Conservation (phyloP, 176 grass and related monocot genomes). For the Oryza brachyantha region DNA sequence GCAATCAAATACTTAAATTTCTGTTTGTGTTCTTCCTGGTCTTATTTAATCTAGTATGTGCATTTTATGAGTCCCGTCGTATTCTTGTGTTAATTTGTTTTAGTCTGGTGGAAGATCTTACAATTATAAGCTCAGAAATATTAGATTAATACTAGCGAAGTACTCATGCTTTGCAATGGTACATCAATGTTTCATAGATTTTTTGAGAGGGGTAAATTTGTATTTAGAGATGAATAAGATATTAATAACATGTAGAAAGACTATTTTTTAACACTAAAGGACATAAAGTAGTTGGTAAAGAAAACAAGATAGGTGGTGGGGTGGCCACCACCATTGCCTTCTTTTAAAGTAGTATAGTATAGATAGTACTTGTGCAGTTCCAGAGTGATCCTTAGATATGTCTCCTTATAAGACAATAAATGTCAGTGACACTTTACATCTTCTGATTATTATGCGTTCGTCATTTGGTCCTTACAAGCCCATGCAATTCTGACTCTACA, state of each 20-base stretch:
- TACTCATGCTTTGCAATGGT: too few species aligned
- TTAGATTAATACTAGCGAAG: too few species aligned
- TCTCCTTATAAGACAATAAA: background rate
- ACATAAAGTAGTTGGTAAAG: too few species aligned
- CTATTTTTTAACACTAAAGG: too few species aligned
- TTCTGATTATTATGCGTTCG: background rate
- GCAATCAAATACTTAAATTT: background rate
- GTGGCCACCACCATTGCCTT: too few species aligned
- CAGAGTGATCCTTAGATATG: conserved; percentile 1
- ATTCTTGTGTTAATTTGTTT: background rate
- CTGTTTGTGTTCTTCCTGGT: conserved; percentile 1
- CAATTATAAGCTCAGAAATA: background rate
- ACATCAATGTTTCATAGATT: too few species aligned
- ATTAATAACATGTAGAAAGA: too few species aligned
- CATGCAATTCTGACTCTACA: background rate
- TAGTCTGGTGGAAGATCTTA: background rate
- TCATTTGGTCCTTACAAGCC: background rate
- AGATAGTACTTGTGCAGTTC: background rate
- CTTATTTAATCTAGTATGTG: background rate
- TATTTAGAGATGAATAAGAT: too few species aligned
- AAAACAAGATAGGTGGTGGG: too few species aligned
- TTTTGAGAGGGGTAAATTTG: too few species aligned
- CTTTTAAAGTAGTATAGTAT: too few species aligned
- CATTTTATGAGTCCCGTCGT: background rate
- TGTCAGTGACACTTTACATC: background rate